Evolutionary conservation across 2,329 filamentous ascomycete genomes (phyloP), one percentile per base, ranked within the genome.

Genomic region (Verticillium nubilum): DNA sequence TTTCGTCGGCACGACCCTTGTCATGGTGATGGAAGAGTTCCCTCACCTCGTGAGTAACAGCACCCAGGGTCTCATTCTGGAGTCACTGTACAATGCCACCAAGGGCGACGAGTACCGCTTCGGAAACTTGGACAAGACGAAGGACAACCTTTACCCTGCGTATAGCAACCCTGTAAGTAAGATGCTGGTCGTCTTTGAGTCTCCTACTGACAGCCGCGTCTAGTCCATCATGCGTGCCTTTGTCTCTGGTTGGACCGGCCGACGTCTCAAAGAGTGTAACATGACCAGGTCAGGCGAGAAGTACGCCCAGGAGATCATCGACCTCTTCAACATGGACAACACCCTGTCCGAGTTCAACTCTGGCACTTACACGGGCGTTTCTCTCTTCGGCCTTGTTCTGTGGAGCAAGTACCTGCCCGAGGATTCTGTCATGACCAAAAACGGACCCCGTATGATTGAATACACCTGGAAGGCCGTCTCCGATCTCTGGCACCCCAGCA

Each of bases 321-420:
- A 81, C 29, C 75, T 88, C 0, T 88, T 87, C 63, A 74, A 80
- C 61, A 73, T 75, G 5, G 76, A 79, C 58, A 73, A 81, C 61
- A 87, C 85, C 0, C 74, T 88, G 1, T 85, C 82, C 2, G 85
- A 87, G 64, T 87, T 86, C 69, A 86, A 86, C 65, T 81, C 79
- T 0, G 81, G 82, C 4, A 88, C 86, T 0, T 88, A 88, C 65
- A 82, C 83, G 0, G 86, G 86, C 0, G 82, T 88, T 0, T 85
- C 82, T 0, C 72, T 88, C 2, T 85, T 78, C 54, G 85, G 82
- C 0, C 71, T 88, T 5, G 79, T 81, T 2, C 69, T 87, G 0
- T 86, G 83, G 80, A 78, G 78, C 13, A 86, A 86, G 62, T 88
- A 88, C 64, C 72, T 86, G 17, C 78, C 81, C 0, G 66, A 74